Evolutionary conservation across 2,329 filamentous ascomycete genomes (phyloP), one percentile per base, ranked within the genome.

Genomic region (Stemphylium beticola): DNA sequence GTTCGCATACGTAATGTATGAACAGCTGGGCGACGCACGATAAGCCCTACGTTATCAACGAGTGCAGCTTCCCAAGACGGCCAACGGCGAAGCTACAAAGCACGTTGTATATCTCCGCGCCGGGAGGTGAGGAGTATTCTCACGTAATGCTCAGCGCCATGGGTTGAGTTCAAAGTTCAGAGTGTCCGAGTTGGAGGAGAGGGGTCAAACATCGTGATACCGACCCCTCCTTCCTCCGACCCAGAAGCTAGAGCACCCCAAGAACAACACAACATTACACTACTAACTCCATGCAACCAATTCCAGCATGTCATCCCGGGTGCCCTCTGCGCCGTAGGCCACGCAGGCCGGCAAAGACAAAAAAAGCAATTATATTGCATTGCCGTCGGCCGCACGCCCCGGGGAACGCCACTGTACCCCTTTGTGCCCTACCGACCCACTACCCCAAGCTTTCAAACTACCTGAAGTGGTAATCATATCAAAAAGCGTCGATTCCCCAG

Each of bases 31-130:
- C 33, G 24, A 22, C 22, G 15, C 24, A 31, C 43, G 52, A 57
- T 57, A 57, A 58, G 52, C 37, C 38, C 34, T 42, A 43, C 41
- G 45, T 46, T 54, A 57, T 53, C 40, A 40, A 39, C 5, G 26
- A 36, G 20, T 22, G 36, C 37, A 47, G 33, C 45, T 53, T 42
- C 44, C 31, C 17, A 53, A 49, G 32, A 49, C 10, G 33, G 53
- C 44, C 45, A 43, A 45, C 18, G 32, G 55, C 33, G 3, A 38
- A 38, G 7, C 17, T 15, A 40, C 20, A n/a, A 40, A 7, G 18
- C 38, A 40, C 15, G 38, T 22, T 7, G n/a, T 40, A 29, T 22
- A 26, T 52, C 31, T 26, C 26, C n/a, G 15, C 47, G 15, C 31
- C 8, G 20, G 20, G 7, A 10, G 14, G 11, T 29, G 15, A 9